A percentile compares a stretch with the other conserved stretches of the same genome.
Evolutionary conservation across 2,329 filamentous ascomycete genomes (phyloP).

Genomic region (Penicillium sclerotigenum): DNA sequence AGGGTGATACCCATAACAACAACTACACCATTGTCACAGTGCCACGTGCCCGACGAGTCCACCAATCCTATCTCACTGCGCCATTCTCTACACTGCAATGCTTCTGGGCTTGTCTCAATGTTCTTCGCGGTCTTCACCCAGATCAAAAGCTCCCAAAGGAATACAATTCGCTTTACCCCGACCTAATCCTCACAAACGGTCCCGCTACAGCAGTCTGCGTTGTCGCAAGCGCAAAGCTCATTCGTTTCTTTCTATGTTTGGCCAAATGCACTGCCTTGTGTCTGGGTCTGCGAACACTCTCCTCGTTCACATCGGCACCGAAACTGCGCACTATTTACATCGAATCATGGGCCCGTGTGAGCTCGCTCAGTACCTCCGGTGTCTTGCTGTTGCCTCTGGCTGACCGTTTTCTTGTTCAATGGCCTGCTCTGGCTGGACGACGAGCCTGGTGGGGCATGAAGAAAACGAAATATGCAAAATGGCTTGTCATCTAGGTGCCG

Average conservation of each 20-base stretch:
- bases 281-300: conserved; percentile 9
- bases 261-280: conserved; percentile 2
- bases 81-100: conserved; percentile 66
- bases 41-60: conserved; percentile 73
- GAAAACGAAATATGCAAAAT: conserved; percentile 40
- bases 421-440: conserved; percentile 58
- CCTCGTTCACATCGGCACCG: neutral
- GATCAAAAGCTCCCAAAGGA: conserved; percentile 29
- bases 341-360: conserved; percentile 88
- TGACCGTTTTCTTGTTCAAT: conserved; percentile 81
- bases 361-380: conserved; percentile 78
- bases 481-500: conserved; percentile 35
- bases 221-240: conserved; percentile 53
- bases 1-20: conserved; percentile 8
- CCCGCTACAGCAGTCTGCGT: conserved; percentile 84
- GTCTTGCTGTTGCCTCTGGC: conserved; percentile 69
- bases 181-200: conserved; percentile 80
- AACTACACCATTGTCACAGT: conserved; percentile 64
- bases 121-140: conserved; percentile 47
- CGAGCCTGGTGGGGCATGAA: conserved; percentile 39
- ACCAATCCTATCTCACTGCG: conserved; percentile 73
- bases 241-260: conserved; percentile 51
- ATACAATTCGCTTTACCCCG: conserved; percentile 54
- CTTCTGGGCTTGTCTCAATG: conserved; percentile 59
- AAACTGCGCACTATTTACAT: conserved; percentile 74